Evolutionary conservation across 129 eudicot species (phyloP).

Genomic region (Pseudognaphalium luteoalbum): DNA sequence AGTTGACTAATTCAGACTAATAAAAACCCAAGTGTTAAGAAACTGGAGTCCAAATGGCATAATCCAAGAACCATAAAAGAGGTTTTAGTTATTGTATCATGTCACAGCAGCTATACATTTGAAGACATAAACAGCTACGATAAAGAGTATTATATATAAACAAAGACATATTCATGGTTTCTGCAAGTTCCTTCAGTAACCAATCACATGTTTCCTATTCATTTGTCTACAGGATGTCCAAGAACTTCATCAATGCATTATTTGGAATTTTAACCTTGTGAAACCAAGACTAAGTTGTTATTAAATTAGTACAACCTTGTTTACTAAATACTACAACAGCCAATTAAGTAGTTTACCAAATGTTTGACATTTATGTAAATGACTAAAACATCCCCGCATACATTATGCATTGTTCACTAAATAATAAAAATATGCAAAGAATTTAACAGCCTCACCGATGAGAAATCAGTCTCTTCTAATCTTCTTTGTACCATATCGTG

Average conservation of each 20-base stretch:
- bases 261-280: neutral
- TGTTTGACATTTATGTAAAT: conserved; percentile 3
- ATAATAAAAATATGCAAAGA: neutral
- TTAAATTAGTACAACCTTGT: neutral
- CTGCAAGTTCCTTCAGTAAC: neutral
- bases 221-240: conserved; percentile 6
- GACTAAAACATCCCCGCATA: neutral
- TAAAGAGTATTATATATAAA: neutral
- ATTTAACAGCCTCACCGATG: no score
- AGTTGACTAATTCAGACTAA: conserved; percentile 2
- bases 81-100: neutral
- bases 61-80: neutral
- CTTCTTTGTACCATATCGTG: no score
- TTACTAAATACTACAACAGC: neutral
- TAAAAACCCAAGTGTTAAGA: neutral
- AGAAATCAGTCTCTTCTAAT: no score
- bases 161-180: neutral
- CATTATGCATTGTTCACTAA: neutral
- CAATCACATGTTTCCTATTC: neutral
- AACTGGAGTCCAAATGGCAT: conserved; percentile 30
- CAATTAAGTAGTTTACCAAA: neutral
- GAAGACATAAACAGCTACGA: neutral
- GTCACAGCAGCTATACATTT: neutral
- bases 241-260: neutral
- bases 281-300: neutral